Evolutionary conservation across 1,284 basidiomycete genomes (phyloP), one percentile per base, ranked within the genome.

Genomic region (Ustilago loliicola): DNA sequence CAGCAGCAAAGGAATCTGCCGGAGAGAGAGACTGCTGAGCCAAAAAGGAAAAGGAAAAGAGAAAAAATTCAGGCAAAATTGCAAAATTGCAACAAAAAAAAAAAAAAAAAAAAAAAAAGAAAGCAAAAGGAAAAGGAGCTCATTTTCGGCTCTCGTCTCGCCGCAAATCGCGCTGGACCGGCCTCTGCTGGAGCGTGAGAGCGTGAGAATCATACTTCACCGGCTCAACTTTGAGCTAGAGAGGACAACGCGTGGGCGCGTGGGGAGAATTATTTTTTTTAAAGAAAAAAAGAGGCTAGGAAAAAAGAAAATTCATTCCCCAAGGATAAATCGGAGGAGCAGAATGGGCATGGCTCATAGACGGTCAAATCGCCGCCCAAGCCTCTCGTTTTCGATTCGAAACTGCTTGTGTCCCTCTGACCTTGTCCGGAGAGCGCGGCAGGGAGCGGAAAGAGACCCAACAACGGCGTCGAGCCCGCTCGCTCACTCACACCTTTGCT

Each of bases 171-270:
- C 48, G 23, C n/a, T 17, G 27, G 27, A 11, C 27, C 8, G 48
- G 23, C 48, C 19, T 29, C 48, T 25, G 48, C 27, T 21, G 5
- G 45, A 59, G 32, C 57, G 10, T 29, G 30, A 50, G 42, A 59
- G 57, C 57, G 45, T 59, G 57, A 59, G 29, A 59, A 36, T 38
- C 42, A 9, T 13, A 51, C 30, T 29, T 55, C 19, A 48, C 51
- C 65, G 65, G 65, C 65, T 66, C 58, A 55, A 53, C 65, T 52
- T 36, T 51, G 25, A 27, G 7, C 21, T 21, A 38, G 13, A 3
- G 9, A 38, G 36, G 11, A 10, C 48, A 27, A 50, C 48, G 48
- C 48, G 48, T 50, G 48, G 48, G 25, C 48, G 48, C 48, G 27
- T 25, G 25, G 48, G 27, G 48, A 1, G 4, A 57, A 19, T 38